Base-by-base conservation (phyloP, 1,139 yeast genomes). In the Kodamaea suecica region DNA sequence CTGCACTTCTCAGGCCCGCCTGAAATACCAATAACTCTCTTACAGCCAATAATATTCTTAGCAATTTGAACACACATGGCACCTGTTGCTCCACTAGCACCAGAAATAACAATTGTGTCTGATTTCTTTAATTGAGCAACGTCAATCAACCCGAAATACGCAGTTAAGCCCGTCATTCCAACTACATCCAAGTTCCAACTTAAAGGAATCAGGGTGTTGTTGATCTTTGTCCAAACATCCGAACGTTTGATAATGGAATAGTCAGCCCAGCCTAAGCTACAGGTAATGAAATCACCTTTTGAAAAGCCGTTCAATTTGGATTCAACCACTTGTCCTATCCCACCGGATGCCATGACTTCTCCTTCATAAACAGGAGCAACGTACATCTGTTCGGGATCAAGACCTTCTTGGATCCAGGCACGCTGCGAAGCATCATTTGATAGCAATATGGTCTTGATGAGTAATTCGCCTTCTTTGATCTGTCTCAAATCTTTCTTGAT, bases 351-450 rank as follows among this genome's bases (percentile, higher is more conserved):
- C 59, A 80, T 71, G 8, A 62, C 54, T 16, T 70, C 69, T 23
- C 79, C 80, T 33, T 66, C 56, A 29, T 57, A 49, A 13, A 74
- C 63, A 10, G 80, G 77, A 4, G 66, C 62, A 7, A 65, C 57
- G 49, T 80, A 80, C 38, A 67, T 60, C 44, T 70, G 61, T 33
- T 58, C 65, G 4, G 63, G 59, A 12, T 68, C 55, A 11, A 65
- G 54, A 37, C 57, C 63, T 38, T 64, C 65, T 39, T 63, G 65
- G 33, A 79, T 77, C 82, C 84, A 79, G 34, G 71, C 68, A 54
- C 80, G 73, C 52, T 78, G 84, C 8, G 82, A 75, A 11, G 86
- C 85, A 50, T 80, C 86, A 48, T 80, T 78, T 26, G 84, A 77
- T n/a, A 79, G 50, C 39, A 66, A 69, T 31, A 73, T 44, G 5